Evolutionary conservation across 78 protist genomes (phyloP).

Genomic region (Dictyostelium discoideum): DNA sequence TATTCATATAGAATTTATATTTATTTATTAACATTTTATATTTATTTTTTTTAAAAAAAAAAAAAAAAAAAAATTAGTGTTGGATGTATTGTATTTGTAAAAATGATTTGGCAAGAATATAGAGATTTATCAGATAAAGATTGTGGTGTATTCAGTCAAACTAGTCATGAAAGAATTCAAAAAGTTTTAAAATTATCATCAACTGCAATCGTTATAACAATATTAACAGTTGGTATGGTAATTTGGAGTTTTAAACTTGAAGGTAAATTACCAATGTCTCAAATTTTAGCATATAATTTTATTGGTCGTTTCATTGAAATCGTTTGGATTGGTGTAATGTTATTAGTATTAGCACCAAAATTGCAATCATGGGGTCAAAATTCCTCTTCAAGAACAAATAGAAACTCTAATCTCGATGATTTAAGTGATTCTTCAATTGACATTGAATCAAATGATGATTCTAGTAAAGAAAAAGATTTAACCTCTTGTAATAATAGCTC

Average conservation of each 20-base stretch:
- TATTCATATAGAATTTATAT: too few relatives aligned
- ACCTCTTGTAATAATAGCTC: not conserved
- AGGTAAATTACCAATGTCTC: not conserved
- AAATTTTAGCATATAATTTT: conserved; percentile 14
- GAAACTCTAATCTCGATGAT: conserved; percentile 2
- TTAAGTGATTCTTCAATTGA: conserved; percentile 1
- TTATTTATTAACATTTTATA: too few relatives aligned
- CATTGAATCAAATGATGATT: conserved; percentile 1
- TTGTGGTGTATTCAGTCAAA: conserved; percentile 58
- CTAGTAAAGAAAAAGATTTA: not conserved
- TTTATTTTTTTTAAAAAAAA: too few relatives aligned
- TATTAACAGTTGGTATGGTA: conserved; percentile 14
- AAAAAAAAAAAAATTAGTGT: too few relatives aligned
- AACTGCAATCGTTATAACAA: conserved; percentile 31
- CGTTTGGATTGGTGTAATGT: conserved; percentile 39
- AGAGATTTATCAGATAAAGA: conserved; percentile 37
- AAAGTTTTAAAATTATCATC: conserved; percentile 25
- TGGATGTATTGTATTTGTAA: conserved; percentile 59
- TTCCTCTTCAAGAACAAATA: not conserved
- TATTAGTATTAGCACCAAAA: conserved; percentile 47
- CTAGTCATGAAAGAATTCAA: conserved; percentile 47
- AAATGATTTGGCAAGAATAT: conserved; percentile 76
- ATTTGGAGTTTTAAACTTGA: conserved; percentile 17
- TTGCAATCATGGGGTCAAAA: conserved; percentile 59
- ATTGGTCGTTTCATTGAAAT: conserved; percentile 47